Evolutionary conservation across 2,329 filamentous ascomycete genomes (phyloP), one percentile per base, ranked within the genome.

Genomic region (Scedosporium minutisporum): DNA sequence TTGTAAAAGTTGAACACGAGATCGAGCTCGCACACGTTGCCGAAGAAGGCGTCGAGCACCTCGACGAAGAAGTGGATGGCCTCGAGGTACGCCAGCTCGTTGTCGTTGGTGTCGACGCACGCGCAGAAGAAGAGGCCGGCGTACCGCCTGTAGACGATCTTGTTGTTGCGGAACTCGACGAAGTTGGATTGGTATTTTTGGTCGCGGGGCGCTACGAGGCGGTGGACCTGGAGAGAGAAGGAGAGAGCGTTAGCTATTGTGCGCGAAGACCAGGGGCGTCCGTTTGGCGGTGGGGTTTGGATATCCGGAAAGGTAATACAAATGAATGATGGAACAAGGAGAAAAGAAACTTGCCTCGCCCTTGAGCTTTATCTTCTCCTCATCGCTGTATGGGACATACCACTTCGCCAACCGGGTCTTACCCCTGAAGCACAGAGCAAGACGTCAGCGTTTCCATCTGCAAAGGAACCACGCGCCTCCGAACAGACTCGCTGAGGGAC

Each of bases 111-210:
- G 77, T 99, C 95, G 73, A 99, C 95, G 77, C 95, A 97, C 62
- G 93, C 96, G 81, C 95, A 99, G 81, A 99, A 99, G 85, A 99
- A 99, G 64, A 99, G 86, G 0, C 95, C 95, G 0, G 95, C 95
- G 77, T 99, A 99, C 66, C 95, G 90, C 55, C 96, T 89, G 80
- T 99, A 99, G 62, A 99, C 91, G 70, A 99, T 90, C 80, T 97
- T 97, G 74, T 93, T 92, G 77, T 92, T 90, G 68, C 91, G 89
- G 79, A 89, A 88, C 78, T 99, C 95, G 82, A 99, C 95, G 72
- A 99, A 99, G 80, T 99, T 99, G 78, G 92, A 96, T 76, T 99
- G 95, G 81, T 99, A 96, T 75, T 99, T 99, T 74, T 99, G 95
- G 77, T 99, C 95, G 72, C 95, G 90, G 6, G 95, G 95, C 0